Evolutionary conservation across 2,329 filamentous ascomycete genomes (phyloP).

Genomic region (Verticillium tricorpus): DNA sequence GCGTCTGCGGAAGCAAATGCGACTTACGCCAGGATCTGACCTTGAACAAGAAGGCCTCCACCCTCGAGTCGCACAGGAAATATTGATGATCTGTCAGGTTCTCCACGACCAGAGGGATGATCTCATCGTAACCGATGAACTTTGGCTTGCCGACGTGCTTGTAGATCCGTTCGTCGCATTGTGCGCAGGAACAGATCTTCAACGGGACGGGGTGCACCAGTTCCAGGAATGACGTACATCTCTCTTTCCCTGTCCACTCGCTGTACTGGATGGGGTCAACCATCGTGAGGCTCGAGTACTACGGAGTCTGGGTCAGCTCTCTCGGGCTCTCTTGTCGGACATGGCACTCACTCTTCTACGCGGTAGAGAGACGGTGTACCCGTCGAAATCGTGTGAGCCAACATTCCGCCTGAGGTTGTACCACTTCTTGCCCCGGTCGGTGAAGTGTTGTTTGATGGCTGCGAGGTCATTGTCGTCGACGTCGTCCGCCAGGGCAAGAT

Average conservation of each 20-base stretch:
- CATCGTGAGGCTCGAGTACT: slow-evolving; percentile 2
- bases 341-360: neutral
- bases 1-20: neutral
- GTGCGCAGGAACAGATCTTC: slow-evolving; percentile 7
- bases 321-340: neutral
- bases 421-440: slow-evolving; percentile 10
- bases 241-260: neutral
- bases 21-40: slow-evolving; percentile 11
- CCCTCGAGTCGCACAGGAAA: slow-evolving; percentile 9
- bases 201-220: neutral
- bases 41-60: slow-evolving; percentile 15
- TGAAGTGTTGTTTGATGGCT: slow-evolving; percentile 7
- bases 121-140: slow-evolving; percentile 5
- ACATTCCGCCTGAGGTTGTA: slow-evolving; percentile 2
- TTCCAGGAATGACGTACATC: neutral
- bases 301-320: neutral
- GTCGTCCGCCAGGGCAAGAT: slow-evolving; percentile 2
- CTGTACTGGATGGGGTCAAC: slow-evolving; percentile 2
- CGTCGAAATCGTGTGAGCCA: slow-evolving; percentile 6
- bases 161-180: slow-evolving; percentile 7
- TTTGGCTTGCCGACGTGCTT: slow-evolving; percentile 2
- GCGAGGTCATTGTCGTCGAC: neutral
- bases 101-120: neutral
- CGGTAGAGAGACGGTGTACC: slow-evolving; percentile 2
- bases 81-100: slow-evolving; percentile 10